A percentile compares a stretch with the other conserved stretches of the same genome.
phyloP scores from a whole-genome alignment of 768 basidiomycete species.

The Porphyrellus cyaneotinctus region DNA sequence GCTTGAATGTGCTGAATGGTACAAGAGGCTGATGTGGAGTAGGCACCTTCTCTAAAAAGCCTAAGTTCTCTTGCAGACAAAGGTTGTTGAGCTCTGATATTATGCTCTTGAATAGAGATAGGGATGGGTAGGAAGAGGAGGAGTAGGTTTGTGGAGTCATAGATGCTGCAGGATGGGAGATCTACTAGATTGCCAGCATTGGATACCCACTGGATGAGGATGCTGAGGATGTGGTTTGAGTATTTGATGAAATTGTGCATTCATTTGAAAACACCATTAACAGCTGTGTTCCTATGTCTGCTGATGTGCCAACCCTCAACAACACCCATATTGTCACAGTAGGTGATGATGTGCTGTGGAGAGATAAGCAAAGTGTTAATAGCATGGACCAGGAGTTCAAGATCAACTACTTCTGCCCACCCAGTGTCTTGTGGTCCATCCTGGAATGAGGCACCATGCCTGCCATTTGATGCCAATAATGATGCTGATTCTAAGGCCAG shows the following conservation, averaged over 20 bases:
- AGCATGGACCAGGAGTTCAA: not conserved
- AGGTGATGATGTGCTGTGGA: not conserved
- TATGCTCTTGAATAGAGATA: not conserved
- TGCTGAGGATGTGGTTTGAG: fast-evolving
- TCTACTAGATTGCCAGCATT: not conserved
- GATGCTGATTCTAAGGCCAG: not conserved
- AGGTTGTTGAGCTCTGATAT: not conserved
- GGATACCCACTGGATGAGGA: not conserved
- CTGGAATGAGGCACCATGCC: too few relatives aligned
- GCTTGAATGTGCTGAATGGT: too few relatives aligned
- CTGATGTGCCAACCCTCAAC: not conserved
- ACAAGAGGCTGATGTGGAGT: too few relatives aligned
- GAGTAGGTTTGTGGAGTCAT: too few relatives aligned
- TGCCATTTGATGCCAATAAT: not conserved
- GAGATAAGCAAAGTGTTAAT: fast-evolving
- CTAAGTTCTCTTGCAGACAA: too few relatives aligned
- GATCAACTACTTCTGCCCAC: not conserved
- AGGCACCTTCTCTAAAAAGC: too few relatives aligned
- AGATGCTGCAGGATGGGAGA: not conserved
- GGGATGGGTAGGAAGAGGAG: not conserved
- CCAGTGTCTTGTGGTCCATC: not conserved
- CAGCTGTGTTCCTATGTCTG: not conserved
- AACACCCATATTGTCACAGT: not conserved
- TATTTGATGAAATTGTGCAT: not conserved
- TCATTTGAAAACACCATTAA: not conserved